Conservation (phyloP, 2,329 filamentous ascomycete genomes). For the Cercospora zeae-maydis region DNA sequence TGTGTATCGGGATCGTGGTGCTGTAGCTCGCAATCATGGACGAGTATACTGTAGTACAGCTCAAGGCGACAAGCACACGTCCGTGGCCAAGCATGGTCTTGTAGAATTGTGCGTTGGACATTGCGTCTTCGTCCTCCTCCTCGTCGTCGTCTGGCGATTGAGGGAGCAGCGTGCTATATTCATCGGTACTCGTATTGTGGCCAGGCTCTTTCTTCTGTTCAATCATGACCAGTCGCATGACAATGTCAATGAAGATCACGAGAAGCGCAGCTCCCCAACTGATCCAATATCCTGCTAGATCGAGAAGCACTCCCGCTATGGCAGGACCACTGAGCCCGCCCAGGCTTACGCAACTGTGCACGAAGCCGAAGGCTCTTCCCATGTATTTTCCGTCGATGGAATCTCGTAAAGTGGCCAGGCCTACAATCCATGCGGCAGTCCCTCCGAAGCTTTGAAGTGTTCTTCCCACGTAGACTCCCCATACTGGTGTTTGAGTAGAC, state of each 20-base stretch:
- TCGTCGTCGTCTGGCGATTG: not conserved
- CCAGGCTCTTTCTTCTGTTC: not conserved
- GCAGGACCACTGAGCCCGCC: not conserved
- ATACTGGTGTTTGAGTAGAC: too few species aligned
- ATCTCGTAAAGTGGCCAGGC: not conserved
- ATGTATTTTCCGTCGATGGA: not conserved
- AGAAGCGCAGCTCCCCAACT: not conserved
- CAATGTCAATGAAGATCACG: not conserved
- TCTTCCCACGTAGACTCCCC: too few species aligned
- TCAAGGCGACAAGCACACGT: not conserved
- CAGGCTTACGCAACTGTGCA: not conserved
- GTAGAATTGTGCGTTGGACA: not conserved
- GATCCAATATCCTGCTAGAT: not conserved
- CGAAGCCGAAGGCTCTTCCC: not conserved
- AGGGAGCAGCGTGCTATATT: too few species aligned
- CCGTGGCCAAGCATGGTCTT: not conserved
- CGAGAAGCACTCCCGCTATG: not conserved
- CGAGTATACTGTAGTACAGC: not conserved
- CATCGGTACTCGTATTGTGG: not conserved
- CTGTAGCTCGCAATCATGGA: not conserved
- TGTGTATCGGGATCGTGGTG: not conserved
- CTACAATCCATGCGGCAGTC: not conserved
- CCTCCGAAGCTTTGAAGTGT: too few species aligned
- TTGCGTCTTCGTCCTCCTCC: not conserved
- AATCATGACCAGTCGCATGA: not conserved